phyloP scores from a whole-genome alignment of 139 green algal species.

The Zygnema cylindricum region DNA sequence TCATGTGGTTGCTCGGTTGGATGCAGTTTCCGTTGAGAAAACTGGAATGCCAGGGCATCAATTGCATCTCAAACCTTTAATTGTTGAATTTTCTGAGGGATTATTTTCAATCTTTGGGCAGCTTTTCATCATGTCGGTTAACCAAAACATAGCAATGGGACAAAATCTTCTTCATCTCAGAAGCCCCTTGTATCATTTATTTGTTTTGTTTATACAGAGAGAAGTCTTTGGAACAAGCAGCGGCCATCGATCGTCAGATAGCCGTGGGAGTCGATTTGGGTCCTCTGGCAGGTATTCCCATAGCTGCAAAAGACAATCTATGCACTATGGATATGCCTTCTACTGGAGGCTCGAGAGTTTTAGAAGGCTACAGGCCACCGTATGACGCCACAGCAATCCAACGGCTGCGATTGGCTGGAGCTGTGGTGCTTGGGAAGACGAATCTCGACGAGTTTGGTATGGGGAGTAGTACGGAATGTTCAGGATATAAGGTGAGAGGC shows the following conservation, averaged over 20 bases:
- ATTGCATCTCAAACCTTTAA: too few species aligned
- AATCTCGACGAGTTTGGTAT: slow-evolving; percentile 99
- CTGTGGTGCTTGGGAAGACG: slow-evolving; percentile 92
- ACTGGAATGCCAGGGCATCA: too few species aligned
- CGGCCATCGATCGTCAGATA: slow-evolving; percentile 33
- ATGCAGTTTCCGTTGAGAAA: too few species aligned
- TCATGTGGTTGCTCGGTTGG: too few species aligned
- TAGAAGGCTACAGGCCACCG: slow-evolving; percentile 67
- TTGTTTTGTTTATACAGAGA: slow-evolving; percentile 24
- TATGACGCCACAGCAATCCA: slow-evolving; percentile 62
- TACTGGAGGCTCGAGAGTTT: slow-evolving; percentile 82
- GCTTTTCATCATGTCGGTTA: too few species aligned
- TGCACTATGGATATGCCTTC: slow-evolving; percentile 83
- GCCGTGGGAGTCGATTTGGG: slow-evolving; percentile 34
- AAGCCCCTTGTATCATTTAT: neutral
- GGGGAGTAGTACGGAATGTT: slow-evolving; percentile 92
- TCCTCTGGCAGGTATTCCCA: slow-evolving; percentile 51
- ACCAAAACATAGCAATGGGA: neutral
- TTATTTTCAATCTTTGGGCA: too few species aligned
- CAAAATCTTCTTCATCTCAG: neutral
- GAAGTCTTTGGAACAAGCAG: slow-evolving; percentile 25
- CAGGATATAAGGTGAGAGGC: slow-evolving; percentile 73
- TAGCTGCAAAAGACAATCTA: slow-evolving; percentile 84
- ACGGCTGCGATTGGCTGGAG: slow-evolving; percentile 75
- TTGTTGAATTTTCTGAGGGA: too few species aligned